These are phyloP conservation scores for Arthrobotrys megalospora DNA, from an alignment of 2,329 filamentous ascomycete species.

Conservation along the genomic window DNA sequence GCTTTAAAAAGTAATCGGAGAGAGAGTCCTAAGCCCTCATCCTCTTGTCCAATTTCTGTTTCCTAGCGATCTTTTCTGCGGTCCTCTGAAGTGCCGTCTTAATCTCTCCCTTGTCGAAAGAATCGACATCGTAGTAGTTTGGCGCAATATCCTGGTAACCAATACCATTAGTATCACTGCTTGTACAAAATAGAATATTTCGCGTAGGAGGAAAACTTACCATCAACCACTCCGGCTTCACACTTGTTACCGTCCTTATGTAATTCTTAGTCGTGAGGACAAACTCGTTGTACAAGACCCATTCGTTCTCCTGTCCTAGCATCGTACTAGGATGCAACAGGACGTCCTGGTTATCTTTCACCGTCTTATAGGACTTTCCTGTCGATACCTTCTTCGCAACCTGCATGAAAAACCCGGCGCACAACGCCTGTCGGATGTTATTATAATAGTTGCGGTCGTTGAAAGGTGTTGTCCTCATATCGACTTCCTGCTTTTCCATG, in stretches of 20 bases:
- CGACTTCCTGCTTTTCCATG: conserved; percentile 92
- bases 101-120: conserved; percentile 88
- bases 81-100: conserved; percentile 76
- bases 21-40: conserved; percentile 16
- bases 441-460: conserved; percentile 98
- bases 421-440: conserved; percentile 92
- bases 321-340: conserved; percentile 94
- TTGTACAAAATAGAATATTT: conserved; percentile 66
- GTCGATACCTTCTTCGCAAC: conserved; percentile 92
- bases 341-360: conserved; percentile 96
- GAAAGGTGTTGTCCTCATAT: conserved; percentile 89
- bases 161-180: conserved; percentile 66
- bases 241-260: conserved; percentile 90
- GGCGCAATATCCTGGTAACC: conserved; percentile 83
- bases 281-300: conserved; percentile 99
- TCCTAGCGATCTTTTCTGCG: conserved; percentile 75
- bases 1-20: too few relatives aligned
- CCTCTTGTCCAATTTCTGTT: conserved; percentile 68
- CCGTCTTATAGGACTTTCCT: conserved; percentile 91
- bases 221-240: conserved; percentile 93
- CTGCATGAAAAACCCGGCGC: conserved; percentile 99
- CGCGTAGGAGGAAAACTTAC: conserved; percentile 68
- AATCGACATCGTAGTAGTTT: conserved; percentile 87
- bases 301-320: conserved; percentile 88
- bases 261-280: conserved; percentile 99